Evolutionary conservation across 257 asterid species (phyloP), one percentile per base, ranked within the genome.

Genomic region (Solanum ahanhuiri): DNA sequence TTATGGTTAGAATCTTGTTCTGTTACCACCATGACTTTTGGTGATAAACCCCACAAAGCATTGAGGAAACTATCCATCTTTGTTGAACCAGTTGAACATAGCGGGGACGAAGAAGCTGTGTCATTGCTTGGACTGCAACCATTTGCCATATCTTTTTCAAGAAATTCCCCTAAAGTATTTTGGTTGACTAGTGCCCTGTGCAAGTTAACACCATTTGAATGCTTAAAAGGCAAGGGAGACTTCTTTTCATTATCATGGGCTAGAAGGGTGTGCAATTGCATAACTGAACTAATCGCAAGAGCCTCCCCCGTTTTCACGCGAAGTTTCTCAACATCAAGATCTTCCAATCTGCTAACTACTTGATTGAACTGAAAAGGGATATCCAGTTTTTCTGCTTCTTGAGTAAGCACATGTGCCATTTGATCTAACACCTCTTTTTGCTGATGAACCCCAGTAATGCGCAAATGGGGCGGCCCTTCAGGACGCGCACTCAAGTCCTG

Each of bases 241-340:
- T 84, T 92, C 39, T 86, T 90, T 58, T 93, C 99, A 34, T 79
- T 87, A 18, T 91, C 90, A 2, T 90, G 86, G 64, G 93, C 94
- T 86, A 96, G 88, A 87, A 96, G 92, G n/a, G 94, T 51, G 88
- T 96, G 98, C 88, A 95, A 82, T 85, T 93, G 97, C 87, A 94
- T 75, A 84, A 91, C 87, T 1, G 99, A 94, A 73, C 95, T 92
- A 83, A 95, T 91, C 0, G 95, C 98, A 22, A 96, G 88, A 82
- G 99, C 99, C 89, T 96, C 99, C 88, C 99, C 99, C 1, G 99
- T 96, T 88, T 96, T 95, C 15, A 96, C 97, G 0, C 97, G 92
- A 81, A 96, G 48, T 34, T 89, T 91, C 76, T 93, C 98, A 7
- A 93, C 84, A 85, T 95, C 98, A 30, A 96, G 96, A 89, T 91